phyloP scores from a whole-genome alignment of 225 moss, liverwort and hornwort species.

The Neckera pumila region DNA sequence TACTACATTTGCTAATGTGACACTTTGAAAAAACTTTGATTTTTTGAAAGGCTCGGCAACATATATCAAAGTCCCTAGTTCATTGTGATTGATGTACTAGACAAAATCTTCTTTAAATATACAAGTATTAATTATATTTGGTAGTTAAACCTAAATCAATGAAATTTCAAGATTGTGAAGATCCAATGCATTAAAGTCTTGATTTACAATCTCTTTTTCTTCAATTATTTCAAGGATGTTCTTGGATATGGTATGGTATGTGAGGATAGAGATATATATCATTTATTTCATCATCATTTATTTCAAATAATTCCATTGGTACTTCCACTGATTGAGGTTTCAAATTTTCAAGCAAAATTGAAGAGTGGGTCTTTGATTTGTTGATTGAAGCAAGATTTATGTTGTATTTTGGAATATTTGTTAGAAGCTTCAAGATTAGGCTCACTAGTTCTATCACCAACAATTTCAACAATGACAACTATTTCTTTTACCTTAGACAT shows the following conservation, averaged over 20 bases:
- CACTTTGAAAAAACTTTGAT: not conserved
- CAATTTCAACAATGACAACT: not conserved
- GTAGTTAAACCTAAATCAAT: not conserved
- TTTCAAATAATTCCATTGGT: not conserved
- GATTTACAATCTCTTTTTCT: not conserved
- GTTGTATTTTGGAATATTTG: not conserved
- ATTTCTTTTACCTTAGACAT: conserved; percentile 26
- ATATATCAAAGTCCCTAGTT: not conserved
- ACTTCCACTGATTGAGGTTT: not conserved
- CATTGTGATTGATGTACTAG: not conserved
- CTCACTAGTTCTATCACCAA: not conserved
- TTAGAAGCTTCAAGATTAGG: not conserved
- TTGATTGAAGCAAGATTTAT: not conserved
- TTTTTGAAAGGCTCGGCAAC: not conserved
- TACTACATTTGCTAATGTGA: not conserved
- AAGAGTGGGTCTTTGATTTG: not conserved
- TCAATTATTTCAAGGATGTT: not conserved
- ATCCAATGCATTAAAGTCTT: not conserved
- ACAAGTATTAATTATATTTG: not conserved
- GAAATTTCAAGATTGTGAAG: not conserved
- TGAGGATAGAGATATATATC: not conserved
- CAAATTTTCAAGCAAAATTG: not conserved
- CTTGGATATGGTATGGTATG: not conserved
- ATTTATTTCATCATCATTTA: not conserved
- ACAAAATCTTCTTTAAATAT: not conserved